Evolutionary conservation across 805 yeast species (phyloP).

Genomic region (Candida stauntonica): DNA sequence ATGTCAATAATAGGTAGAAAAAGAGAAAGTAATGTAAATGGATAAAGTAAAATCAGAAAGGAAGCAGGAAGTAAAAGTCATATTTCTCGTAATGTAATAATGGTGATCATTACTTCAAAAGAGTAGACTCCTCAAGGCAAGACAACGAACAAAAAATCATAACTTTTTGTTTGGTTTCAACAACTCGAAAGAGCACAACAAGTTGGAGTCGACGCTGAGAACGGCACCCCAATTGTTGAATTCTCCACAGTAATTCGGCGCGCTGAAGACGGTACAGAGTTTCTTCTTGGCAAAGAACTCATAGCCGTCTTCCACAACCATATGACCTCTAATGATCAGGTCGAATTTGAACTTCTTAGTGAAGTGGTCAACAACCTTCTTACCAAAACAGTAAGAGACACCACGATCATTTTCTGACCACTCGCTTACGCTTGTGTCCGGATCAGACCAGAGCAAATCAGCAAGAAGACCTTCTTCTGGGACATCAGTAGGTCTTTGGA

Average conservation of each 20-base stretch:
- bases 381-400: constrained; percentile 73
- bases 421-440: constrained; percentile 50
- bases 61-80: not conserved
- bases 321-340: constrained; percentile 76
- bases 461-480: constrained; percentile 77
- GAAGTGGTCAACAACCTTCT: constrained; percentile 67
- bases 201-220: constrained; percentile 90
- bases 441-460: constrained; percentile 82
- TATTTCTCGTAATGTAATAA: constrained; percentile 3
- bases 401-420: constrained; percentile 87
- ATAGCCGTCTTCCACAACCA: constrained; percentile 88
- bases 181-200: constrained; percentile 88
- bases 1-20: not conserved
- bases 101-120: not conserved
- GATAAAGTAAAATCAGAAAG: not conserved
- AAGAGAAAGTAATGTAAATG: not conserved
- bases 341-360: constrained; percentile 66
- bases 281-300: constrained; percentile 74
- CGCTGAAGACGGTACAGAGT: constrained; percentile 74
- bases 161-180: constrained; percentile 60
- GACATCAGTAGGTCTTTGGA: constrained; percentile 77
- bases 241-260: constrained; percentile 67
- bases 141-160: not conserved
- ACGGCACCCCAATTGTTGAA: constrained; percentile 94
- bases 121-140: not conserved